Percentiles rank a stretch among this genome's conserved stretches.
phyloP scores from a whole-genome alignment of 1,284 basidiomycete genomes.

The Xanthoconium separans region DNA sequence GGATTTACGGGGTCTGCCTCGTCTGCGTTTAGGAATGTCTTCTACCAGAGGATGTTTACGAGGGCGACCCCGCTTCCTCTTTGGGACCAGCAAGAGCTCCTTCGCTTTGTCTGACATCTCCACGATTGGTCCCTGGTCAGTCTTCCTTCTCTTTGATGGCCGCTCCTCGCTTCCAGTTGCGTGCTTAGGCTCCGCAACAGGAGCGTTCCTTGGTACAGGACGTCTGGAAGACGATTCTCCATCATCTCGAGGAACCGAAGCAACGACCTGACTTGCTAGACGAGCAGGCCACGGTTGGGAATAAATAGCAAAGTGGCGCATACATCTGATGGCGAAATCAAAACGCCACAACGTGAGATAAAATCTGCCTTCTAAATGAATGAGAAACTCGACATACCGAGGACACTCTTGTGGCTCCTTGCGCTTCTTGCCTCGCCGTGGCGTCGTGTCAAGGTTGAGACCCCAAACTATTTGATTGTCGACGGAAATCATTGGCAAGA shows the following conservation, averaged over 20 bases:
- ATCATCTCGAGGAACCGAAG: constrained; percentile 47
- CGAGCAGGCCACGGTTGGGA: constrained; percentile 66
- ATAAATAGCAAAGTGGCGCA: constrained; percentile 77
- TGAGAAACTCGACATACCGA: constrained; percentile 46
- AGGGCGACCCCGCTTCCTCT: constrained; percentile 37
- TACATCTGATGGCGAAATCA: constrained; percentile 48
- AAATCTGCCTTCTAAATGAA: constrained; percentile 15
- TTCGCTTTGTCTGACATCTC: constrained; percentile 39
- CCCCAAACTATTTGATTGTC: constrained; percentile 75
- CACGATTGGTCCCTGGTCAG: constrained; percentile 34
- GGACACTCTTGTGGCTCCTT: constrained; percentile 69
- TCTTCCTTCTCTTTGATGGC: constrained; percentile 45
- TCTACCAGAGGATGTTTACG: constrained; percentile 35
- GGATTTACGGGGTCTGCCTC: constrained; percentile 35
- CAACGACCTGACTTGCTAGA: constrained; percentile 47
- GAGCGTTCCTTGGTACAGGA: constrained; percentile 47
- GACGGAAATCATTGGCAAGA: constrained; percentile 70
- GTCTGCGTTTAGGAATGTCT: constrained; percentile 37
- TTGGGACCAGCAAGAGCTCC: constrained; percentile 32
- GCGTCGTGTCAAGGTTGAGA: constrained; percentile 46
- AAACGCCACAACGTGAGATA: constrained; percentile 22
- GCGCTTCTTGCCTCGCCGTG: constrained; percentile 48
- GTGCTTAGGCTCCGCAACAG: constrained; percentile 55
- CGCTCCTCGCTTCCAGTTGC: constrained; percentile 43
- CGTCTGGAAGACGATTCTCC: constrained; percentile 47